Percentiles rank a stretch among this genome's conserved stretches.
phyloP scores from a whole-genome alignment of 139 green algal genomes.

The Tetradesmus obliquus region DNA sequence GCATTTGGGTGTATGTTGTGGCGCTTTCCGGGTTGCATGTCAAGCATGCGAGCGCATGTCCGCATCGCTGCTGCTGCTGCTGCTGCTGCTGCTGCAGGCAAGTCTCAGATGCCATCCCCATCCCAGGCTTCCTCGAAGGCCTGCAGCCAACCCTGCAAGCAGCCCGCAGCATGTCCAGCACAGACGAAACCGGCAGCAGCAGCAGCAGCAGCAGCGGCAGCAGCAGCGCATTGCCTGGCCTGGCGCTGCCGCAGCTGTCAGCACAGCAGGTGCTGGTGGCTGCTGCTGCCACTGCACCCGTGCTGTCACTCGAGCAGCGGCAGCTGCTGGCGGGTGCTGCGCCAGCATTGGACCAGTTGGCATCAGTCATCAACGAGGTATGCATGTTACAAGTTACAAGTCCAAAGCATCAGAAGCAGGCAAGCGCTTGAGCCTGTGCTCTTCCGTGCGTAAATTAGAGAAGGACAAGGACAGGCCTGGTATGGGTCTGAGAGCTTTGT shows the following conservation, averaged over 20 bases:
- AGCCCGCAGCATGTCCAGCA: background rate
- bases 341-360: conserved; percentile 63
- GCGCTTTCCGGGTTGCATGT: no score
- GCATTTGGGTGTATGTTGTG: no score
- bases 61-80: background rate
- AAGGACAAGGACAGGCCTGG: no score
- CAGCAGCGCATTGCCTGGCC: background rate
- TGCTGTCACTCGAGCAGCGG: conserved; percentile 10
- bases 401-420: no score
- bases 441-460: no score
- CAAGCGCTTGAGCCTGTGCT: no score
- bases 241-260: background rate
- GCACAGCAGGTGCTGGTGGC: conserved; percentile 32
- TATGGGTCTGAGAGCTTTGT: no score
- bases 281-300: conserved; percentile 46
- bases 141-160: conserved; percentile 54
- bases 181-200: background rate
- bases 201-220: conserved; percentile 24
- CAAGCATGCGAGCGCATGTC: no score
- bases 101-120: conserved; percentile 74
- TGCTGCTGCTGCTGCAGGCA: conserved; percentile 55
- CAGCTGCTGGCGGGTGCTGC: conserved; percentile 47
- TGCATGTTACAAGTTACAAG: background rate
- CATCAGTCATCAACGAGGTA: conserved; percentile 64
- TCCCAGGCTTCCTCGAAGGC: conserved; percentile 67